Evolutionary conservation across 805 yeast species (phyloP).

Genomic region (Metschnikowia kunwiensis): DNA sequence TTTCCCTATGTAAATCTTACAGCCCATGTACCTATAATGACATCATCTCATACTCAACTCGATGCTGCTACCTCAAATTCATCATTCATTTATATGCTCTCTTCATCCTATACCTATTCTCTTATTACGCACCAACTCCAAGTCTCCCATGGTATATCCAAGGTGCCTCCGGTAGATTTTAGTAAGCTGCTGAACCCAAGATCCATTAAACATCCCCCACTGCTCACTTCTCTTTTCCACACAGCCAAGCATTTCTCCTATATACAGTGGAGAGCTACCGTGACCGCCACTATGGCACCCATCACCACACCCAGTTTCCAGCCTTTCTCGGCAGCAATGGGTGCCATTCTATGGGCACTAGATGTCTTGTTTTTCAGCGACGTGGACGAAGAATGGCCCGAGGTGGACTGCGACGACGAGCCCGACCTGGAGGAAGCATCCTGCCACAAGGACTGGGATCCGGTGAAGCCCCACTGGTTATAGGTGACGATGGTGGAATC

Average conservation of each 20-base stretch:
- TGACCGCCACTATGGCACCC: constrained; percentile 11
- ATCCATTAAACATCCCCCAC: no score
- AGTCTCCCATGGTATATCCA: no score
- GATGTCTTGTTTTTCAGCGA: constrained; percentile 8
- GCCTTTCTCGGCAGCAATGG: constrained; percentile 1
- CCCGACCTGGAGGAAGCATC: constrained; percentile 14
- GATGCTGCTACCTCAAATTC: no score
- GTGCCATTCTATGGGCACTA: not conserved
- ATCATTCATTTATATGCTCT: no score
- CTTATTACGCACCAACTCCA: no score
- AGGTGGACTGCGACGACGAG: not conserved
- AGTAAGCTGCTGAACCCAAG: no score
- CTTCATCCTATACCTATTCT: no score
- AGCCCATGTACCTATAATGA: no score
- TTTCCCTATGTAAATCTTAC: no score
- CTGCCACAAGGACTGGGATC: constrained; percentile 36
- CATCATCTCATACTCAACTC: no score
- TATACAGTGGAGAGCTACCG: constrained; percentile 13
- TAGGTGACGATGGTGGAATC: constrained; percentile 21
- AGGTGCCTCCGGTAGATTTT: no score
- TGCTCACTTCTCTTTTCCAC: not conserved
- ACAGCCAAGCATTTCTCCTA: not conserved
- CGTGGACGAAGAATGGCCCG: constrained; percentile 10
- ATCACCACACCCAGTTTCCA: constrained; percentile 12
- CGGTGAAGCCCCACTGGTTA: constrained; percentile 44